Percentiles rank a stretch among this genome's conserved stretches.
These are phyloP conservation scores for Tylopilus balloui DNA, from an alignment of 768 basidiomycete species.

Conservation along the genomic window DNA sequence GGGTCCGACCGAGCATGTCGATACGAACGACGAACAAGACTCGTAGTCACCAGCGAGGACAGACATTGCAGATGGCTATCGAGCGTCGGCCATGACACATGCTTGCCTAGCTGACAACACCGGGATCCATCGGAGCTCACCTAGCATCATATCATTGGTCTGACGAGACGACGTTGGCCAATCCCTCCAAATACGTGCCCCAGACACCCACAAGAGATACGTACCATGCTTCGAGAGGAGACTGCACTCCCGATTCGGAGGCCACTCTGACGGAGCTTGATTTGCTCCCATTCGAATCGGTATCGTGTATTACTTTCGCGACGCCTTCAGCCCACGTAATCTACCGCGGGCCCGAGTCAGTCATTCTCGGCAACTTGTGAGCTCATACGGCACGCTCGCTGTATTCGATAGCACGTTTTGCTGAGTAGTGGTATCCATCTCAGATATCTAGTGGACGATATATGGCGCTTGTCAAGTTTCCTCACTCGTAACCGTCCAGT, in stretches of 20 bases:
- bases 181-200: background rate
- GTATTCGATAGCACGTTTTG: background rate
- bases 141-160: background rate
- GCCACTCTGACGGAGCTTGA: slow-evolving; percentile 8
- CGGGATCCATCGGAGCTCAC: slow-evolving; percentile 2
- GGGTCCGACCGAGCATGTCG: background rate
- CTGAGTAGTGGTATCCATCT: too few species aligned
- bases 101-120: background rate
- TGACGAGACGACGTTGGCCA: background rate
- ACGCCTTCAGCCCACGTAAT: background rate
- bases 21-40: background rate
- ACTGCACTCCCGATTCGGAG: slow-evolving; percentile 5
- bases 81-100: background rate
- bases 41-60: too few species aligned
- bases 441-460: too few species aligned
- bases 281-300: slow-evolving; percentile 3
- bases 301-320: background rate
- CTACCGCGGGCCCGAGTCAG: background rate
- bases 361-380: background rate
- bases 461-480: too few species aligned
- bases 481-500: background rate
- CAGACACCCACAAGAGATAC: background rate
- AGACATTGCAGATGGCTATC: background rate
- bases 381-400: too few species aligned
- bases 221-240: slow-evolving; percentile 11